Base-by-base conservation (phyloP, 129 eudicot genomes). In the Flaveria robusta region DNA sequence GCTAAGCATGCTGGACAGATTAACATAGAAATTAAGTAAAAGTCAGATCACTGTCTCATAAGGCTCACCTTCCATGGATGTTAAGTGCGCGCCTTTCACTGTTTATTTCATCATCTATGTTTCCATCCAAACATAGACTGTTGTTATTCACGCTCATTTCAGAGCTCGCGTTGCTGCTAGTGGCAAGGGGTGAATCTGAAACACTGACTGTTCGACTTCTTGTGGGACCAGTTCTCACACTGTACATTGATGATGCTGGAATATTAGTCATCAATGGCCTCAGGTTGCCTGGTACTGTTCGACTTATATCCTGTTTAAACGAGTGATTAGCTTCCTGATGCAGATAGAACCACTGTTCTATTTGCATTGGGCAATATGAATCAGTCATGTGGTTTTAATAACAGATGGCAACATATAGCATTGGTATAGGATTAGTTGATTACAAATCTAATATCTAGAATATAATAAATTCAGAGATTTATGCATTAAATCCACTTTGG, bases 241-340 rank as follows among this genome's bases (percentile, higher is more conserved):
- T 91, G 78, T 93, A 93, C 97, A 93, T 87, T 47, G 98, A 93
- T 19, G 97, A 93, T 74, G 98, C 98, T 52, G 98, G 98, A 74
- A 93, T 88, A 69, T 93, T 93, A 63, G 91, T 84, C 98, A 93
- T 93, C 84, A 88, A 82, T 41, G 98, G 98, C 71, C 98, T 84
- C 66, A 93, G 60, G 68, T 93, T 93, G 41, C 97, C 96, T 0
- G 98, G 97, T 74, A 93, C 80, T 16, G 85, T 87, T 71, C 91
- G 82, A 83, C 98, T 87, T 55, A 93, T 85, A 91, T 88, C 98
- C 97, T 93, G 88, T 80, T 73, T 68, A 70, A 46, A 72, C 11
- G 29, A 26, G 50, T 66, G 24, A 66, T 9, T 5, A 7, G 8
- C 15, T 9, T 66, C 34, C 7, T 34, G 6, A 15, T 34, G 46